These are phyloP conservation scores for Ophiostoma ips DNA, from an alignment of 2,329 filamentous ascomycete genomes.

Conservation along the genomic window DNA sequence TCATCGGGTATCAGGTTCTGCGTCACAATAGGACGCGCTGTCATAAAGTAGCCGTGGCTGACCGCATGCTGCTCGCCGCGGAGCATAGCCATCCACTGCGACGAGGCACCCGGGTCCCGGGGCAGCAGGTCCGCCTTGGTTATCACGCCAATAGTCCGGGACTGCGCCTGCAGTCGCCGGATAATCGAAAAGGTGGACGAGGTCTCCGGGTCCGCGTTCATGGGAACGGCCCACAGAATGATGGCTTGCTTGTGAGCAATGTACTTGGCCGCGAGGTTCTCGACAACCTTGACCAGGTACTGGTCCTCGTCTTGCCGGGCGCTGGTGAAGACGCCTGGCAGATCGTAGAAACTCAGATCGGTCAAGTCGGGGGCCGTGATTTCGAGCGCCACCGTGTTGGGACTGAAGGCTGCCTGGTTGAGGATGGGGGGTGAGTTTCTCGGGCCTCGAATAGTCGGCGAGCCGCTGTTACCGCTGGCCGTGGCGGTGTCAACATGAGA, in stretches of 20 bases:
- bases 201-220: slow-evolving; percentile 66
- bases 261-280: slow-evolving; percentile 56
- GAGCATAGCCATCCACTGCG: slow-evolving; percentile 52
- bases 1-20: slow-evolving; percentile 5
- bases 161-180: slow-evolving; percentile 37
- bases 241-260: slow-evolving; percentile 56
- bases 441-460: background rate
- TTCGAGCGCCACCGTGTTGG: slow-evolving; percentile 65
- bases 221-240: slow-evolving; percentile 62
- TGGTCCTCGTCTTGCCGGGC: slow-evolving; percentile 48
- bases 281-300: slow-evolving; percentile 58
- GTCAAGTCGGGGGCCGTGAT: slow-evolving; percentile 60
- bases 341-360: slow-evolving; percentile 68
- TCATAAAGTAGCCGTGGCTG: slow-evolving; percentile 66
- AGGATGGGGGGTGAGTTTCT: slow-evolving; percentile 5
- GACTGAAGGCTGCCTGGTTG: slow-evolving; percentile 57
- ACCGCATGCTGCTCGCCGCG: slow-evolving; percentile 45
- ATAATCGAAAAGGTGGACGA: slow-evolving; percentile 58
- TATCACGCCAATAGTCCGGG: slow-evolving; percentile 58
- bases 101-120: slow-evolving; percentile 27
- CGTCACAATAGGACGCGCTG: slow-evolving; percentile 43
- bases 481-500: background rate
- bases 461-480: slow-evolving; percentile 20
- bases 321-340: slow-evolving; percentile 69
- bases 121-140: slow-evolving; percentile 72